Percentiles rank a stretch among this genome's conserved stretches.
Evolutionary conservation across 805 yeast genomes (phyloP).

Genomic region (Spathaspora arborariae): DNA sequence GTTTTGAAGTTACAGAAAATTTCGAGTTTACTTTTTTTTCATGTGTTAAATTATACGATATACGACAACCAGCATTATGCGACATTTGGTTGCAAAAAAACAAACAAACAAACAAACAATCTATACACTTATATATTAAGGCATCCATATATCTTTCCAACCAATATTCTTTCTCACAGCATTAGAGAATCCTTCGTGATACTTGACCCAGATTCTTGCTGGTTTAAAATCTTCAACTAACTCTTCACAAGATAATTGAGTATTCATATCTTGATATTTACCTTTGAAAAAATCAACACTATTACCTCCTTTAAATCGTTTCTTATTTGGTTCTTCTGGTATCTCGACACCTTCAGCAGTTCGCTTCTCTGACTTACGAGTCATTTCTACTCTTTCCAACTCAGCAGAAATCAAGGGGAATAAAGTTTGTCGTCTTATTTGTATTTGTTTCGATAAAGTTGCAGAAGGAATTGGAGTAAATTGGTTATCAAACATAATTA

Average conservation of each 20-base stretch:
- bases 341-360: background rate
- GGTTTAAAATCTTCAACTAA: constrained; percentile 27
- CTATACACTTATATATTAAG: too few species aligned
- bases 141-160: constrained; percentile 66
- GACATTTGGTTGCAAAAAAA: background rate
- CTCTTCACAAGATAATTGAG: constrained; percentile 7
- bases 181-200: constrained; percentile 86
- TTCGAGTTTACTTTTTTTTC: background rate
- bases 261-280: constrained; percentile 17
- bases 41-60: background rate
- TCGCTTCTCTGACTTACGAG: constrained; percentile 10
- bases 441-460: constrained; percentile 18
- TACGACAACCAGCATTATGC: background rate
- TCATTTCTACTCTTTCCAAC: constrained; percentile 19
- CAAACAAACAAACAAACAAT: too few species aligned
- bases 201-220: constrained; percentile 75
- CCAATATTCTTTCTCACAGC: constrained; percentile 83
- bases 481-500: constrained; percentile 22
- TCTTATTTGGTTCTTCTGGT: constrained; percentile 8
- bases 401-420: constrained; percentile 37
- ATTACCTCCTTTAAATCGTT: constrained; percentile 11
- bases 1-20: background rate
- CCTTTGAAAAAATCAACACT: constrained; percentile 39
- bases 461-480: constrained; percentile 13
- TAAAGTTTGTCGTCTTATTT: constrained; percentile 27